These are phyloP conservation scores for Trichoderma aggressivum DNA, from an alignment of 2,329 filamentous ascomycete genomes.

Conservation along the genomic window DNA sequence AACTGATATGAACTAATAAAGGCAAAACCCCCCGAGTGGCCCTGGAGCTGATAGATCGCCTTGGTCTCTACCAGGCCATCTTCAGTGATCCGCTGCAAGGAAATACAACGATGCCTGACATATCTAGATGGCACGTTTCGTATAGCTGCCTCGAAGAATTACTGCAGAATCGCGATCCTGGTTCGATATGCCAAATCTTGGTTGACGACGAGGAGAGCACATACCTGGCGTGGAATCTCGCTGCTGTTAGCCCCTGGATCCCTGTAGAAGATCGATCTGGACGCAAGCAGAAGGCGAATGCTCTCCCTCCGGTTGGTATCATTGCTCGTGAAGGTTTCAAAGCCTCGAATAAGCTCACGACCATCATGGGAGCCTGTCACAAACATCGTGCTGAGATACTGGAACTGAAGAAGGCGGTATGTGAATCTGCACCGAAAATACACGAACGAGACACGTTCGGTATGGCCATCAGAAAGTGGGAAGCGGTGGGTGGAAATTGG, in stretches of 20 bases:
- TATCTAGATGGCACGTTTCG: conserved; percentile 56
- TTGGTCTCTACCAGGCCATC: conserved; percentile 67
- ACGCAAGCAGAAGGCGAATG: conserved; percentile 45
- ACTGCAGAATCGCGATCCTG: conserved; percentile 39
- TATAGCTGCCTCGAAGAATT: conserved; percentile 63
- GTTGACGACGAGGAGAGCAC: conserved; percentile 60
- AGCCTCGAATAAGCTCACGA: conserved; percentile 70
- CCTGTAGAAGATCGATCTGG: conserved; percentile 42
- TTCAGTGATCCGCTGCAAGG: conserved; percentile 65
- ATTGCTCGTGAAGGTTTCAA: conserved; percentile 75
- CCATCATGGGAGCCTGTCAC: conserved; percentile 63
- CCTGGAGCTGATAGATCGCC: conserved; percentile 61
- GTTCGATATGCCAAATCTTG: conserved; percentile 52
- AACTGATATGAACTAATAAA: conserved; percentile 22
- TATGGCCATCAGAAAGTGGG: conserved; percentile 72
- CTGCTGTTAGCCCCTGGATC: conserved; percentile 72
- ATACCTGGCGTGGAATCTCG: conserved; percentile 75
- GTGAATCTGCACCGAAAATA: conserved; percentile 43
- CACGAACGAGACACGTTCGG: conserved; percentile 62
- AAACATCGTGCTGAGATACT: conserved; percentile 63
- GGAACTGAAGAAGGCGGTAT: conserved; percentile 54
- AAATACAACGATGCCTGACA: conserved; percentile 53
- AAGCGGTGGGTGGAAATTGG: conserved; percentile 62
- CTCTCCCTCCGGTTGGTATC: conserved; percentile 48
- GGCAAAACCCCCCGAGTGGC: conserved; percentile 59